phyloP scores from a whole-genome alignment of 208 protist genomes.

The Perkinsela sp. region DNA sequence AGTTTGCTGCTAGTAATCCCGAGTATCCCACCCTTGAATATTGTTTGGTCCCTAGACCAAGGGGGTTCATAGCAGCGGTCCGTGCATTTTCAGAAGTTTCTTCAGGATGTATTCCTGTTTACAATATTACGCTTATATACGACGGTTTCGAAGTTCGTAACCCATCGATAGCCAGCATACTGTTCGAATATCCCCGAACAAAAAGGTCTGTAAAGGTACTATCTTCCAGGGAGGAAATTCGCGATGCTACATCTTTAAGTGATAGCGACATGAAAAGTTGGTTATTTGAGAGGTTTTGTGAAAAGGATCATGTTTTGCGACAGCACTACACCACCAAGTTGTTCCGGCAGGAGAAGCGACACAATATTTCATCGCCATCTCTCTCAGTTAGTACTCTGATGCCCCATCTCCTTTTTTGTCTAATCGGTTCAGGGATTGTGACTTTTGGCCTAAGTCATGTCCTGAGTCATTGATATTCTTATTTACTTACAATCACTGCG shows the following conservation, averaged over 20 bases:
- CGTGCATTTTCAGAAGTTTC: not conserved
- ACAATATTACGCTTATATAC: constrained; percentile 2
- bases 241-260: not conserved
- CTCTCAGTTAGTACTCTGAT: not conserved
- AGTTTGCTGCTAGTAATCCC: not conserved
- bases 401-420: not conserved
- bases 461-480: too few relatives aligned
- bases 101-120: not conserved
- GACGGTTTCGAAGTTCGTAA: not conserved
- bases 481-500: too few relatives aligned
- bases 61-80: constrained; percentile 2
- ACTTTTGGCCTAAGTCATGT: too few relatives aligned
- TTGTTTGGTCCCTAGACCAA: not conserved
- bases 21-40: constrained; percentile 1
- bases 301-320: not conserved
- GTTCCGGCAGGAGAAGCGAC: too few relatives aligned
- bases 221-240: not conserved
- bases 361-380: too few relatives aligned
- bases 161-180: not conserved
- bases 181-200: not conserved
- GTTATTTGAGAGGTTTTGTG: not conserved
- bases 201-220: not conserved
- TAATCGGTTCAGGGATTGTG: not conserved
- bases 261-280: not conserved
- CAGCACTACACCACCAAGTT: not conserved